These are phyloP conservation scores for Haplosporangium sp. DNA, from an alignment of 371 early-diverging fungal species.

Conservation along the genomic window DNA sequence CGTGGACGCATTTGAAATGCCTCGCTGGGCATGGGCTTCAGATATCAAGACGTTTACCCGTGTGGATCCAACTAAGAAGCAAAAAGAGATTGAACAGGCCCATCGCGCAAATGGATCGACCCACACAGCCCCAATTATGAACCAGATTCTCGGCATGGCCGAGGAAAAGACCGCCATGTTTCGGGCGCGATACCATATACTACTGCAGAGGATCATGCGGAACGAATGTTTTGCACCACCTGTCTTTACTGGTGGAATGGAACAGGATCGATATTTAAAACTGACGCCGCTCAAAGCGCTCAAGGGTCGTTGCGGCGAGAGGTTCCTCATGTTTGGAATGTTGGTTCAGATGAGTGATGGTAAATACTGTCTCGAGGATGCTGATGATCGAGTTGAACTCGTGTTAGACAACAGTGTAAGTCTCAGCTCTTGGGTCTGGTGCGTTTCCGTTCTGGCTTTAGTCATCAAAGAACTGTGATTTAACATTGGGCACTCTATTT, in stretches of 20 bases:
- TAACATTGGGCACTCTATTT: not conserved
- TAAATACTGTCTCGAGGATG: conserved; percentile 87
- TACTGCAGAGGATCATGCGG: conserved; percentile 83
- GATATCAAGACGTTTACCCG: conserved; percentile 72
- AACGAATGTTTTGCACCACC: conserved; percentile 83
- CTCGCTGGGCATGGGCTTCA: conserved; percentile 73
- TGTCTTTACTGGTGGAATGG: conserved; percentile 61
- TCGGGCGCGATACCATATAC: conserved; percentile 79
- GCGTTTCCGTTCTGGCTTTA: not conserved
- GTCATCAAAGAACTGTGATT: not conserved
- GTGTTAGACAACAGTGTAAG: conserved; percentile 56
- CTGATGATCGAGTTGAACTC: conserved; percentile 77
- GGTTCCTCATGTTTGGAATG: conserved; percentile 90
- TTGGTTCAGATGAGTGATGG: conserved; percentile 86
- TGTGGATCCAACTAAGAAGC: conserved; percentile 29
- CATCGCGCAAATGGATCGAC: conserved; percentile 16
- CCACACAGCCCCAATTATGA: conserved; percentile 7
- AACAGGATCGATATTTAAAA: conserved; percentile 63
- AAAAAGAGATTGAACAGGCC: conserved; percentile 6
- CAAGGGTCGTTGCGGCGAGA: conserved; percentile 78
- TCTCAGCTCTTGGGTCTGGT: not conserved
- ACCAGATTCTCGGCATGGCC: conserved; percentile 69
- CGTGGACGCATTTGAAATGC: conserved; percentile 79
- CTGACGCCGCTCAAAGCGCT: conserved; percentile 86
- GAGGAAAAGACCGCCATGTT: conserved; percentile 74